A percentile compares a stretch with the other conserved stretches of the same genome.
Conservation (phyloP, 2,329 filamentous ascomycete genomes). For the Trichoderma simmonsii region DNA sequence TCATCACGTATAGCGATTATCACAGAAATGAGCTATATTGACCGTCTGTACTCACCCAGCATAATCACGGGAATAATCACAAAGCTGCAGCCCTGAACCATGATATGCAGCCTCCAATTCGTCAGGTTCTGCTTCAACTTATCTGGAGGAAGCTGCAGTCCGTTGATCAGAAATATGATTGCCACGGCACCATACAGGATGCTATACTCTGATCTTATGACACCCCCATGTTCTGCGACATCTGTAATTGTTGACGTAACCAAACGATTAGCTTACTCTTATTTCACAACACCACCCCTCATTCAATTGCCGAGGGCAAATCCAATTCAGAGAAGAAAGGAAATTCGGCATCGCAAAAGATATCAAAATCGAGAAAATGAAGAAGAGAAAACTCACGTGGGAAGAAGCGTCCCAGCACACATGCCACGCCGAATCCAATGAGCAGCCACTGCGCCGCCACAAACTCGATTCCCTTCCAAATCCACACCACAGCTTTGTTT, state of each 20-base stretch:
- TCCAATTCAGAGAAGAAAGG: background rate
- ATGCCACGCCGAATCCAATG: slow-evolving; percentile 55
- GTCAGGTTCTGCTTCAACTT: slow-evolving; percentile 59
- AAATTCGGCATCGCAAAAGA: background rate
- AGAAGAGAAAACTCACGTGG: slow-evolving; percentile 35
- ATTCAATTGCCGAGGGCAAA: background rate
- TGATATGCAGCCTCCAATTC: slow-evolving; percentile 65
- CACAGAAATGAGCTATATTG: too few relatives aligned
- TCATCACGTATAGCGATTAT: background rate
- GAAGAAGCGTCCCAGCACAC: slow-evolving; percentile 46
- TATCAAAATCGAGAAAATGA: background rate
- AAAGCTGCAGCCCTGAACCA: slow-evolving; percentile 67
- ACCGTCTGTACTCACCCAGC: too few relatives aligned
- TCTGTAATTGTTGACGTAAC: background rate
- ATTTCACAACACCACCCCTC: background rate
- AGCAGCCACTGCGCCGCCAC: slow-evolving; percentile 62
- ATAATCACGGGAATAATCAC: slow-evolving; percentile 62
- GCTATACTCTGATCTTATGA: slow-evolving; percentile 53
- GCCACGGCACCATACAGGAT: slow-evolving; percentile 67
- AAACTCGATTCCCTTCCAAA: slow-evolving; percentile 28
- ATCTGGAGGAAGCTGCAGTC: slow-evolving; percentile 62
- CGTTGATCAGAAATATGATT: slow-evolving; percentile 69
- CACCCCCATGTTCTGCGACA: slow-evolving; percentile 47
- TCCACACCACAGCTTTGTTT: background rate
- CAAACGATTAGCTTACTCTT: background rate